Conservation (phyloP, 2,329 filamentous ascomycete species). For the Hortaea werneckii region DNA sequence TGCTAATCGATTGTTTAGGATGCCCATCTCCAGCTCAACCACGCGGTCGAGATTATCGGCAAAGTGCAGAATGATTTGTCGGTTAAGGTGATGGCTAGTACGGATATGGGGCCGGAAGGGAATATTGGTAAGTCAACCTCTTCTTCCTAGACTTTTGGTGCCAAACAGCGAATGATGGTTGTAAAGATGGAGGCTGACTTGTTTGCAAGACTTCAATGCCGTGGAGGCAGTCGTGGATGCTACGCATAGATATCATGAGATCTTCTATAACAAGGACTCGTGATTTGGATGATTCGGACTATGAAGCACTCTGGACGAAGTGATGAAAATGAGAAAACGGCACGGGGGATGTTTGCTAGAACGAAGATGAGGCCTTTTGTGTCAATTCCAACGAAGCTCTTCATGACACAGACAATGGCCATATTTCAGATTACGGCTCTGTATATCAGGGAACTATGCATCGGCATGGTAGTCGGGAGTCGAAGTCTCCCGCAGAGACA, state of each 20-base stretch:
- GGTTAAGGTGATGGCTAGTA: conserved; percentile 58
- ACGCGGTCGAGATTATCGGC: conserved; percentile 67
- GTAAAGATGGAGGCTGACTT: not conserved
- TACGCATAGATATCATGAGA: conserved; percentile 68
- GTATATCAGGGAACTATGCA: no score
- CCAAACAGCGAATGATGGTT: not conserved
- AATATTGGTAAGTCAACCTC: conserved; percentile 50
- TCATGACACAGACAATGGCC: no score
- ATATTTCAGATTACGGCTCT: no score
- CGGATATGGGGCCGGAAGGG: conserved; percentile 52
- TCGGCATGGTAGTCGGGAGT: no score
- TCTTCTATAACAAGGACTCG: conserved; percentile 57
- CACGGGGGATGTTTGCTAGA: no score
- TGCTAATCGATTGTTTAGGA: conserved; percentile 42
- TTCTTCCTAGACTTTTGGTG: not conserved
- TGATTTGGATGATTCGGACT: no score
- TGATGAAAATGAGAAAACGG: no score
- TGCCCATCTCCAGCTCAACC: conserved; percentile 56
- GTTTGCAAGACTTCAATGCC: conserved; percentile 56
- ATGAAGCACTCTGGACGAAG: no score
- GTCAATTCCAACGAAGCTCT: no score
- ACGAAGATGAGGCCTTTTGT: no score
- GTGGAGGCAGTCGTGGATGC: conserved; percentile 74
- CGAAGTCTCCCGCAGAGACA: no score
- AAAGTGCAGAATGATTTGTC: conserved; percentile 67